Conservation (phyloP, 495 filamentous ascomycete species). For the Annulohypoxylon moriforme region DNA sequence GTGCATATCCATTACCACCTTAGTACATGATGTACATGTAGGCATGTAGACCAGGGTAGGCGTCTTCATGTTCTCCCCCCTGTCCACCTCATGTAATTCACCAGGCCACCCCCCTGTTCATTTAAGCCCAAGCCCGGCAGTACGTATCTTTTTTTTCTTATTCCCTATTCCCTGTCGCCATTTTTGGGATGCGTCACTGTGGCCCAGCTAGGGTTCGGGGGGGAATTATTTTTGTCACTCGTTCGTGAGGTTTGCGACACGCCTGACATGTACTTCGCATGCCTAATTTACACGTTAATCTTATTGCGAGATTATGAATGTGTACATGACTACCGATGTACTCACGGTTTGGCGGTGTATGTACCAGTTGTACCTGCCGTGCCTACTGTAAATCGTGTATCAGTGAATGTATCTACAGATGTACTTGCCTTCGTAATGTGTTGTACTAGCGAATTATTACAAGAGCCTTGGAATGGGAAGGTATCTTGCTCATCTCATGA, state of each 20-base stretch:
- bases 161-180: conserved; percentile 31
- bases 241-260: conserved; percentile 40
- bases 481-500: conserved; percentile 31
- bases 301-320: conserved; percentile 39
- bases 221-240: conserved; percentile 44
- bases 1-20: conserved; percentile 26
- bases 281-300: conserved; percentile 36
- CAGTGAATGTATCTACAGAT: conserved; percentile 33
- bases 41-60: too few relatives aligned
- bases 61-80: too few relatives aligned
- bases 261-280: conserved; percentile 34
- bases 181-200: conserved; percentile 46
- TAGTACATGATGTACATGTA: conserved; percentile 3
- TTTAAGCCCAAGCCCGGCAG: conserved; percentile 10
- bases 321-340: conserved; percentile 30
- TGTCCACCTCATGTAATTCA: neutral
- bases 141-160: conserved; percentile 15
- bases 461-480: conserved; percentile 35
- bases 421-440: conserved; percentile 17
- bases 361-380: conserved; percentile 23
- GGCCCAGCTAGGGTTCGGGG: conserved; percentile 33
- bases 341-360: conserved; percentile 37
- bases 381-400: conserved; percentile 25
- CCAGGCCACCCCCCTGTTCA: conserved; percentile 17
- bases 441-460: conserved; percentile 33